Conservation (phyloP, 2,329 filamentous ascomycete species). For the Exophiala bonariae region DNA sequence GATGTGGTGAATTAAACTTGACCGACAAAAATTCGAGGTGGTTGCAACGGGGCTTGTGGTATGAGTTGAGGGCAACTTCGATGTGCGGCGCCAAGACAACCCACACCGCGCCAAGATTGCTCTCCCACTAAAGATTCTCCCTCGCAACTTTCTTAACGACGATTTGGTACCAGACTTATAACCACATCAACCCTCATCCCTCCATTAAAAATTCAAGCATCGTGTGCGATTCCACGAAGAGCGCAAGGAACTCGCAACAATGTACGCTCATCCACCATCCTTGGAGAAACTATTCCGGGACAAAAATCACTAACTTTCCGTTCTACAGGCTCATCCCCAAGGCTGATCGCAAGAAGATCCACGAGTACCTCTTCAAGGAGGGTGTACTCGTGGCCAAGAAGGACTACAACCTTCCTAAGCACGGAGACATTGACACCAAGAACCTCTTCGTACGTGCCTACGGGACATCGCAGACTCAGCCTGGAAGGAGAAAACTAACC, state of each 20-base stretch:
- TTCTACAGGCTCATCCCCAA: conserved; percentile 92
- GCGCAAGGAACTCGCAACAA: conserved; percentile 52
- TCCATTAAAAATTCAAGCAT: conserved; percentile 32
- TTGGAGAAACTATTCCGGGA: conserved; percentile 6
- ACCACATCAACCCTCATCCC: conserved; percentile 4
- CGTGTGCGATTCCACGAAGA: conserved; percentile 56
- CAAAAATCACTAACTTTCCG: background rate
- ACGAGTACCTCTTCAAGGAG: conserved; percentile 98
- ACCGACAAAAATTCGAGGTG: conserved; percentile 5
- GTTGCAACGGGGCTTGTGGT: conserved; percentile 5
- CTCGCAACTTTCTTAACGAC: background rate
- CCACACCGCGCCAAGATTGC: background rate
- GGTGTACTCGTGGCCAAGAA: conserved; percentile 95
- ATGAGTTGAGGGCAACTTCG: conserved; percentile 4
- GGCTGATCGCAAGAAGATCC: conserved; percentile 99
- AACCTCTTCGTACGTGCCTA: conserved; percentile 87
- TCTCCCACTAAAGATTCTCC: no score
- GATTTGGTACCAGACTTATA: background rate
- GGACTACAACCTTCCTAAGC: conserved; percentile 98
- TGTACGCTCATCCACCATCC: conserved; percentile 23
- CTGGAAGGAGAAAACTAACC: conserved; percentile 1
- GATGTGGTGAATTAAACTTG: background rate
- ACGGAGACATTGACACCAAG: conserved; percentile 98
- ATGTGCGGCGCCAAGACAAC: conserved; percentile 2
- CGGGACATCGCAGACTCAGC: no score